phyloP scores from a whole-genome alignment of 2,329 filamentous ascomycete genomes.

The Fusarium albidum region DNA sequence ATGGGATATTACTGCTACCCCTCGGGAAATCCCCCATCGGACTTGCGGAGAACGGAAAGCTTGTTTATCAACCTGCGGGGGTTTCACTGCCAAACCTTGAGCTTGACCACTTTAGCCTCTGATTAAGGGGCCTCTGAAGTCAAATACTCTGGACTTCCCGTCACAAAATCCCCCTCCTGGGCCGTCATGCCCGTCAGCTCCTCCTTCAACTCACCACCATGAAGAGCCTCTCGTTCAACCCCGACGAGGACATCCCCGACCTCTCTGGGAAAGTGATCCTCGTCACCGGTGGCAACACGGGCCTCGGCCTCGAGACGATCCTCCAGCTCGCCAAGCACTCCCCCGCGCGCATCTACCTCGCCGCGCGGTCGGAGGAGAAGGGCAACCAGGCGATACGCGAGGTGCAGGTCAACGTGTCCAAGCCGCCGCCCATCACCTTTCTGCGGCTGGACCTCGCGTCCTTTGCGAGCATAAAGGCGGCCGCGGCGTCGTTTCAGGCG shows the following conservation, averaged over 20 bases:
- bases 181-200: no score
- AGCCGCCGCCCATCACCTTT: constrained; percentile 35
- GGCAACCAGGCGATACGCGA: constrained; percentile 46
- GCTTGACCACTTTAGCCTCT: no score
- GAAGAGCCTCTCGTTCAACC: constrained; percentile 16
- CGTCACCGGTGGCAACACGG: constrained; percentile 87
- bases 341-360: constrained; percentile 19
- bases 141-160: no score
- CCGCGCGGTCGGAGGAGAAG: constrained; percentile 46
- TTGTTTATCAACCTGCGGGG: no score
- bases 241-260: constrained; percentile 57
- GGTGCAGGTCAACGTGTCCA: constrained; percentile 40
- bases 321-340: constrained; percentile 16
- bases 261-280: constrained; percentile 80
- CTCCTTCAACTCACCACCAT: no score
- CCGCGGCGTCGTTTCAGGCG: constrained; percentile 47
- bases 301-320: constrained; percentile 44
- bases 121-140: no score
- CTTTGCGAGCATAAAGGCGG: constrained; percentile 50
- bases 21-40: no score
- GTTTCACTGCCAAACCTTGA: no score
- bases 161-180: no score
- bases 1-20: no score
- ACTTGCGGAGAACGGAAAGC: no score
- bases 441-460: constrained; percentile 56